Percentiles rank a stretch among this genome's conserved stretches.
phyloP scores from a whole-genome alignment of 169 alveolate species.

The Plasmodium knowlesi region DNA sequence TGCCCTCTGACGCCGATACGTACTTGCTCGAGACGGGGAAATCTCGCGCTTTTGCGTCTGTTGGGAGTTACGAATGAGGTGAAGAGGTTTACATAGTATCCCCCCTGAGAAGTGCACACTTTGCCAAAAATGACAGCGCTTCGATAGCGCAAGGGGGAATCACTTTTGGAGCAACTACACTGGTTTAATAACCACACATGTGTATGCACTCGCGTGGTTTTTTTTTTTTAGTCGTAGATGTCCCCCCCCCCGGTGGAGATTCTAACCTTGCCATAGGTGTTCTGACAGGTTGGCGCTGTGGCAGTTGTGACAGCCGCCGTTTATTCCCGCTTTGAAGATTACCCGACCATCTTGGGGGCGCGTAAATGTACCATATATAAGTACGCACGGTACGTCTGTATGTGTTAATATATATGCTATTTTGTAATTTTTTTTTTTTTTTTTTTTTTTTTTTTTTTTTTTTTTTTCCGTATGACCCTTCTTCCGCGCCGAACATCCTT shows the following conservation, averaged over 20 bases:
- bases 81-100: neutral
- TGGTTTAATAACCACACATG: neutral
- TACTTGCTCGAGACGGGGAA: slow-evolving; percentile 1
- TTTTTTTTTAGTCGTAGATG: neutral
- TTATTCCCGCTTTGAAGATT: neutral
- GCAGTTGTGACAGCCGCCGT: neutral
- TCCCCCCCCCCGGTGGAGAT: neutral
- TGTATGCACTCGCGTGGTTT: neutral
- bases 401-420: neutral
- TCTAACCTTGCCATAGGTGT: neutral
- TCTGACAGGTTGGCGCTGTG: neutral
- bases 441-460: neutral
- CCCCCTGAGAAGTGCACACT: neutral
- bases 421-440: neutral
- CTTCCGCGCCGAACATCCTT: neutral
- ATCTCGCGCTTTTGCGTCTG: slow-evolving; percentile 24
- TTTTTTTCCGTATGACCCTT: neutral
- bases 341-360: neutral
- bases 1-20: neutral
- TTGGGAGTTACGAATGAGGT: slow-evolving; percentile 34
- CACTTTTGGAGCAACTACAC: neutral
- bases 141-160: neutral
- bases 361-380: neutral
- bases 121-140: neutral
- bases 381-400: neutral